Evolutionary conservation across 2,329 filamentous ascomycete species (phyloP).

Genomic region (Cucurbitaria berberidis): DNA sequence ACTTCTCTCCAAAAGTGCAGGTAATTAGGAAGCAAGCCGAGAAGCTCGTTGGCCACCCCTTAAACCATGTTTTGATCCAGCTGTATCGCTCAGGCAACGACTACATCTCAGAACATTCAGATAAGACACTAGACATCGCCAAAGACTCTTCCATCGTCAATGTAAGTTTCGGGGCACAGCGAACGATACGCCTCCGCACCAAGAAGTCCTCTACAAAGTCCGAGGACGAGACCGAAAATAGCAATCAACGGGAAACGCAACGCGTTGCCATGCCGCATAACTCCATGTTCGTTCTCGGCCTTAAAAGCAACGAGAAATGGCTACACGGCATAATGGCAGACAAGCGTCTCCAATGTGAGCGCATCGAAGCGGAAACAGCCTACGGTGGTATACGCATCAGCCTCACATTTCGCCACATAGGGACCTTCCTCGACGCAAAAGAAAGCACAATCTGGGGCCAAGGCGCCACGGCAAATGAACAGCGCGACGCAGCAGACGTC

Average conservation of each 20-base stretch:
- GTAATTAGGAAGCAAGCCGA: constrained; percentile 73
- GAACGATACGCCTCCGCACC: constrained; percentile 87
- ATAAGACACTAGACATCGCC: constrained; percentile 93
- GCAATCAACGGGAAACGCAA: constrained; percentile 60
- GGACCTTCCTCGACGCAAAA: constrained; percentile 76
- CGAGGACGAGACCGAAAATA: constrained; percentile 35
- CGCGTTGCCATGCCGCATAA: constrained; percentile 83
- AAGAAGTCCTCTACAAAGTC: constrained; percentile 61
- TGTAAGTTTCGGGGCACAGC: constrained; percentile 87
- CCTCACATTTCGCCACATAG: constrained; percentile 88
- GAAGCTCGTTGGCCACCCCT: constrained; percentile 72
- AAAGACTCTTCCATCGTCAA: constrained; percentile 86
- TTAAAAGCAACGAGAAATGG: constrained; percentile 83
- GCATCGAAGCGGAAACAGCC: constrained; percentile 72
- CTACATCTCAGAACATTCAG: constrained; percentile 94
- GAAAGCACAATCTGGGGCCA: constrained; percentile 84
- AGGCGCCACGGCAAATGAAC: constrained; percentile 75
- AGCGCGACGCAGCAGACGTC: constrained; percentile 65
- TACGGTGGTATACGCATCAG: constrained; percentile 82
- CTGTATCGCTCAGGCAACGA: constrained; percentile 88
- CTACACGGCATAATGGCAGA: constrained; percentile 91
- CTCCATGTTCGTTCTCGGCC: constrained; percentile 82
- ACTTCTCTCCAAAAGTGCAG: constrained; percentile 76
- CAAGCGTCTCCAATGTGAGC: constrained; percentile 73
- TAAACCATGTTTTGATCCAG: constrained; percentile 94